A percentile compares a stretch with the other conserved stretches of the same genome.
Evolutionary conservation across 441 rosid genomes (phyloP).

Genomic region (Rhodomyrtus psidioides): DNA sequence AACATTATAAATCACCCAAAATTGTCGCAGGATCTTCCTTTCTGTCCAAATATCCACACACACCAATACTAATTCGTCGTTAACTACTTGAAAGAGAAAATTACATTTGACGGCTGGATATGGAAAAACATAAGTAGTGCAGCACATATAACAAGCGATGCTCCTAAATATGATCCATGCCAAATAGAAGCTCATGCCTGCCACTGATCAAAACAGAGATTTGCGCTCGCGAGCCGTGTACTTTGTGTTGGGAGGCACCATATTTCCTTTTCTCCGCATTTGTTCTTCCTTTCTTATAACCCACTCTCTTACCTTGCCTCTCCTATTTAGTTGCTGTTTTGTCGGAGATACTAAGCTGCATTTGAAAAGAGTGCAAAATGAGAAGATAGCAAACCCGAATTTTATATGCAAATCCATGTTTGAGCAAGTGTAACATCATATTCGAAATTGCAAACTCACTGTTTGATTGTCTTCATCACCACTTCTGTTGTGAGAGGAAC

Average conservation of each 20-base stretch:
- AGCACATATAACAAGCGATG: background rate
- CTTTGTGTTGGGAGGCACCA: conserved; percentile 66
- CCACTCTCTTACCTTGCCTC: conserved; percentile 75
- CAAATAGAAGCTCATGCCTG: background rate
- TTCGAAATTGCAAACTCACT: conserved; percentile 21
- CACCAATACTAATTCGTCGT: background rate
- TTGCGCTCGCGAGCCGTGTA: conserved; percentile 83
- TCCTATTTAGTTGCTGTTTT: conserved; percentile 57
- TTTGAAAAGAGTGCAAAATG: background rate
- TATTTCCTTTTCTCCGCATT: conserved; percentile 63
- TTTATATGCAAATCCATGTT: background rate
- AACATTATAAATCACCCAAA: background rate
- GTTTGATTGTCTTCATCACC: conserved; percentile 56
- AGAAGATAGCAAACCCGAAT: background rate
- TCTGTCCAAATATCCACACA: background rate
- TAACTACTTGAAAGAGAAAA: background rate
- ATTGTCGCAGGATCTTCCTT: background rate
- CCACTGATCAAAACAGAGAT: conserved; percentile 45
- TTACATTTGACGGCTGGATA: background rate
- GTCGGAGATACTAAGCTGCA: conserved; percentile 58
- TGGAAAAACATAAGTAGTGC: background rate
- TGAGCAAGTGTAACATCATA: background rate
- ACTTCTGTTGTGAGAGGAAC: conserved; percentile 51
- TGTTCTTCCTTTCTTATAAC: conserved; percentile 84
- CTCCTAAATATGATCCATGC: background rate